These are phyloP conservation scores for Coemansia sp. DNA, from an alignment of 192 early-diverging fungal species.

Conservation along the genomic window DNA sequence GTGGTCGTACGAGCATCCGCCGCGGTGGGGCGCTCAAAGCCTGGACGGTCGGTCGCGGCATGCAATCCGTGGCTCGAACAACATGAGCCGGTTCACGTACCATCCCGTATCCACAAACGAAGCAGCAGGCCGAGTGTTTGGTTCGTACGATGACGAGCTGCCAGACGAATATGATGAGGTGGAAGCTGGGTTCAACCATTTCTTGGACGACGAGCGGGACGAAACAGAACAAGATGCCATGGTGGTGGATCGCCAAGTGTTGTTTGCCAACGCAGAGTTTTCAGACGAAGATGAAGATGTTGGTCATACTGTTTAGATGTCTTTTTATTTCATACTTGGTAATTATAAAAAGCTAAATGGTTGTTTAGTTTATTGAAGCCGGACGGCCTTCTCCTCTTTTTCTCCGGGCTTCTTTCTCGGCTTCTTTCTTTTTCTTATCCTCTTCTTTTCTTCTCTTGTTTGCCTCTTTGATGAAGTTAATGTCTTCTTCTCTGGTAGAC, in stretches of 20 bases:
- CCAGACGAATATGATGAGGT: constrained; percentile 49
- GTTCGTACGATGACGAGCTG: constrained; percentile 12
- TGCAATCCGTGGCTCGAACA: constrained; percentile 10
- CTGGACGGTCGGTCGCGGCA: constrained; percentile 35
- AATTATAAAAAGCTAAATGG: too few relatives aligned
- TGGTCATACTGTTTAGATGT: neutral
- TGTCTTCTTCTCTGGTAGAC: too few relatives aligned
- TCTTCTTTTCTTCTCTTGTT: too few relatives aligned
- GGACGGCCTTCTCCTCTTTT: too few relatives aligned
- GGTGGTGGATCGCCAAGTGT: constrained; percentile 40
- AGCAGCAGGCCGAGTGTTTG: constrained; percentile 21
- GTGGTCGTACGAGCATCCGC: constrained; percentile 54
- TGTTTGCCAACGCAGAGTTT: constrained; percentile 49
- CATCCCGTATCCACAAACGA: constrained; percentile 34
- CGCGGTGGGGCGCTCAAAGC: constrained; percentile 41
- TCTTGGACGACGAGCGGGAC: constrained; percentile 42
- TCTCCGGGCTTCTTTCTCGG: too few relatives aligned
- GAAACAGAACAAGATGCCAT: neutral
- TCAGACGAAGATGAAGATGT: constrained; percentile 34
- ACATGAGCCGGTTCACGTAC: constrained; percentile 31
- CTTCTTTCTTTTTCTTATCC: too few relatives aligned
- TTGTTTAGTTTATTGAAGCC: too few relatives aligned
- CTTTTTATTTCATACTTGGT: too few relatives aligned
- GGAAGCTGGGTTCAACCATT: constrained; percentile 51
- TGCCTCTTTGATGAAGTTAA: too few relatives aligned